Conservation (phyloP, 192 early-diverging fungal species). For the Linnemannia exigua region DNA sequence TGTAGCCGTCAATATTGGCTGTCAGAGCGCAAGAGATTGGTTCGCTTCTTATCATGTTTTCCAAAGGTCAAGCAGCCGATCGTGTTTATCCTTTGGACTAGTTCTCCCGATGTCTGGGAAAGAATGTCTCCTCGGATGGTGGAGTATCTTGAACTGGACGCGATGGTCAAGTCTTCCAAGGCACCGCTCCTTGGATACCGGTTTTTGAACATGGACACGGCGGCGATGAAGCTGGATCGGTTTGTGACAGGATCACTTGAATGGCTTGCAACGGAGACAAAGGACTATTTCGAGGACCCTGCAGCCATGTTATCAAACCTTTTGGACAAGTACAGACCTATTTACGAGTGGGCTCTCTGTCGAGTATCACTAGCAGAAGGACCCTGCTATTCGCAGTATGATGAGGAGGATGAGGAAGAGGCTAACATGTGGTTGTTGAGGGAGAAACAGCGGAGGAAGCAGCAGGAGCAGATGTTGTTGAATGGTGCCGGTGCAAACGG, state of each 20-base stretch:
- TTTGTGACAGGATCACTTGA: slow-evolving; percentile 42
- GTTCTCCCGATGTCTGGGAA: slow-evolving; percentile 36
- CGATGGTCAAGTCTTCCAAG: slow-evolving; percentile 18
- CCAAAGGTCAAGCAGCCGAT: slow-evolving; percentile 48
- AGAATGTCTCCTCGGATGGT: slow-evolving; percentile 33
- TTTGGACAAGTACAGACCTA: slow-evolving; percentile 26
- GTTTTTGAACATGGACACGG: slow-evolving; percentile 44
- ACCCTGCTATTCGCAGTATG: slow-evolving; percentile 33
- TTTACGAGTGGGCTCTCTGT: slow-evolving; percentile 18
- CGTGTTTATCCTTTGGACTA: slow-evolving; percentile 44
- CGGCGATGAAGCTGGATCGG: slow-evolving; percentile 39
- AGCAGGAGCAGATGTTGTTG: slow-evolving; percentile 4
- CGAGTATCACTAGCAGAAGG: slow-evolving; percentile 20
- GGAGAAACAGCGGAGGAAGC: slow-evolving; percentile 6
- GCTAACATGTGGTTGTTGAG: background rate
- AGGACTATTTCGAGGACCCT: slow-evolving; percentile 36
- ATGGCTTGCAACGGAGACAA: slow-evolving; percentile 44
- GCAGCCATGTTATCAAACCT: slow-evolving; percentile 3
- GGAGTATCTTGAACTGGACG: slow-evolving; percentile 29
- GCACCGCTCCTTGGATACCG: slow-evolving; percentile 25
- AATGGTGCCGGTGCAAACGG: slow-evolving; percentile 5
- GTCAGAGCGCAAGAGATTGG: slow-evolving; percentile 25
- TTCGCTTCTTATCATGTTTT: slow-evolving; percentile 43
- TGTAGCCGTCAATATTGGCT: slow-evolving; percentile 36
- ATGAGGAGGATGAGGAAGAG: slow-evolving; percentile 35